Evolutionary conservation across 441 rosid species (phyloP).

Genomic region (Geranium incanum): DNA sequence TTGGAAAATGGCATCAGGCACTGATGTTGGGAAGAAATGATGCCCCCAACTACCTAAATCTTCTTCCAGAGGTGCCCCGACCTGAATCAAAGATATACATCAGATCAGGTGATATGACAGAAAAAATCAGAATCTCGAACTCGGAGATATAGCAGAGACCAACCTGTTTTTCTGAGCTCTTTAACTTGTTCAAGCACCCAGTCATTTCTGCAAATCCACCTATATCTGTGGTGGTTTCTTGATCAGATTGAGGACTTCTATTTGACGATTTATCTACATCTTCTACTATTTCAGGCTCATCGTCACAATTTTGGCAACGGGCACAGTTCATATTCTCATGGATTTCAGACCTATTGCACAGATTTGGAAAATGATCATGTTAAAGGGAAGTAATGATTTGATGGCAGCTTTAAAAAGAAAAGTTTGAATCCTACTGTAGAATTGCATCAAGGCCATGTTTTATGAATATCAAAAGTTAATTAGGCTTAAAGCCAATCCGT

Average conservation of each 20-base stretch:
- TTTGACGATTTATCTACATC: slow-evolving; percentile 28
- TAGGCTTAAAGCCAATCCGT: not conserved
- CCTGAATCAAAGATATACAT: slow-evolving; percentile 30
- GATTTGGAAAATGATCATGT: not conserved
- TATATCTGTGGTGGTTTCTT: slow-evolving; percentile 48
- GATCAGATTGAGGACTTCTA: slow-evolving; percentile 22
- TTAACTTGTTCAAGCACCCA: slow-evolving; percentile 56
- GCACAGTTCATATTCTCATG: slow-evolving; percentile 81
- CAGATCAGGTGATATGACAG: not conserved
- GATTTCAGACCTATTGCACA: slow-evolving; percentile 72
- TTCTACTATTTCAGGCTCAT: slow-evolving; percentile 24
- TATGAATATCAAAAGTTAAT: not conserved
- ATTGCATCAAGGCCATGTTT: not conserved
- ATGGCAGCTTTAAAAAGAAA: not conserved
- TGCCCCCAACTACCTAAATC: slow-evolving; percentile 91
- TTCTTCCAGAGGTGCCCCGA: slow-evolving; percentile 85
- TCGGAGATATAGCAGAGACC: slow-evolving; percentile 8
- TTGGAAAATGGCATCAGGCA: slow-evolving; percentile 78
- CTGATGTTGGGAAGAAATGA: slow-evolving; percentile 60
- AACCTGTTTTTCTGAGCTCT: slow-evolving; percentile 85
- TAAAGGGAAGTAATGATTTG: not conserved
- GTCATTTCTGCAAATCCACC: slow-evolving; percentile 85
- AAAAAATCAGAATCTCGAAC: slow-evolving; percentile 15
- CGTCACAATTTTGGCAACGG: slow-evolving; percentile 47
- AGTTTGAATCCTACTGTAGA: not conserved